phyloP scores from a whole-genome alignment of 805 yeast species.

The Ascoidea tarda region DNA sequence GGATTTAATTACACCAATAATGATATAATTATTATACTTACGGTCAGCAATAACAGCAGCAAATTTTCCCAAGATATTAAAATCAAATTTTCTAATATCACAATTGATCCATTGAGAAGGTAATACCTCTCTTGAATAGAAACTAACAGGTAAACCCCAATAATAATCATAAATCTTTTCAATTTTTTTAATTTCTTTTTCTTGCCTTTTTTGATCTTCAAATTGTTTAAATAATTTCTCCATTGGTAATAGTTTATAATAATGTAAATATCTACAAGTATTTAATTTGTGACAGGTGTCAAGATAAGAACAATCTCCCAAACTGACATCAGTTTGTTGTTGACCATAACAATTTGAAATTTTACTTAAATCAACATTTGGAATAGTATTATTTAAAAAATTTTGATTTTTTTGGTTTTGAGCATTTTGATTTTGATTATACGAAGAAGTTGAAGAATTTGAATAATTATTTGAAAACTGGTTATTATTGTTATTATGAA shows the following conservation, averaged over 20 bases:
- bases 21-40: not conserved
- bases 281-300: constrained; percentile 87
- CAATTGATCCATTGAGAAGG: constrained; percentile 84
- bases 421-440: not conserved
- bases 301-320: constrained; percentile 88
- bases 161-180: constrained; percentile 25
- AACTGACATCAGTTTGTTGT: constrained; percentile 44
- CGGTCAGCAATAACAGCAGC: constrained; percentile 79
- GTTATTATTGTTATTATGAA: no score
- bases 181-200: constrained; percentile 9
- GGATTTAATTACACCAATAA: not conserved
- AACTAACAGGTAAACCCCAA: constrained; percentile 30
- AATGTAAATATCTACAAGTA: constrained; percentile 73
- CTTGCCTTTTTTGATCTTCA: constrained; percentile 11
- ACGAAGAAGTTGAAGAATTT: no score
- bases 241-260: constrained; percentile 34
- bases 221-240: constrained; percentile 5
- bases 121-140: constrained; percentile 8
- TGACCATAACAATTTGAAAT: constrained; percentile 9
- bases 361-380: constrained; percentile 20
- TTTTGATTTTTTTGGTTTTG: no score
- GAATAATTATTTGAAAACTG: no score
- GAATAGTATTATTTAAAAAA: not conserved
- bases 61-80: constrained; percentile 60
- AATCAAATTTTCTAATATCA: constrained; percentile 65